Percentiles rank a stretch among this genome's conserved stretches.
Evolutionary conservation across 306 rosid species (phyloP).

Genomic region (Vachellia collinsii): DNA sequence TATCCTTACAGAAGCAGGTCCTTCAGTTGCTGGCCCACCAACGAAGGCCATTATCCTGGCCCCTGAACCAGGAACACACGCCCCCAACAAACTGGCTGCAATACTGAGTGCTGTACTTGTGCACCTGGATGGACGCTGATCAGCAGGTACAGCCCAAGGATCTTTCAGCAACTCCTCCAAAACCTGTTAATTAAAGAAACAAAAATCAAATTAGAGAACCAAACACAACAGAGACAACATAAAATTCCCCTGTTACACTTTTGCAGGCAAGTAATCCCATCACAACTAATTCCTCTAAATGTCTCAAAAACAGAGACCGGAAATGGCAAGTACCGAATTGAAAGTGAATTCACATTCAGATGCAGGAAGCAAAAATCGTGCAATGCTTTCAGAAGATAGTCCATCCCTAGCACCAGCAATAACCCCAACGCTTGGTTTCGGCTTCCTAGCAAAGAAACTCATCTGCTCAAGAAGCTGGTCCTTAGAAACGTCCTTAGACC

Average conservation of each 20-base stretch:
- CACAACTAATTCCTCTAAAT: slow-evolving; percentile 4
- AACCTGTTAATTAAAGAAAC: slow-evolving; percentile 48
- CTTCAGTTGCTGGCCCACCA: slow-evolving; percentile 97
- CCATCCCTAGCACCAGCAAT: slow-evolving; percentile 94
- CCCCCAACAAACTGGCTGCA: slow-evolving; percentile 93
- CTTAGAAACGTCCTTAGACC: slow-evolving; percentile 76
- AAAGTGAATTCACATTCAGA: slow-evolving; percentile 84
- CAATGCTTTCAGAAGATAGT: slow-evolving; percentile 70
- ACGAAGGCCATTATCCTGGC: slow-evolving; percentile 93
- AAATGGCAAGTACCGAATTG: slow-evolving; percentile 63
- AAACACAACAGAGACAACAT: neutral
- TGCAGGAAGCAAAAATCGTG: slow-evolving; percentile 78
- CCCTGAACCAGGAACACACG: slow-evolving; percentile 92
- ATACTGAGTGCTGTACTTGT: slow-evolving; percentile 83
- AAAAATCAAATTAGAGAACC: neutral
- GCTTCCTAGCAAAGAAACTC: slow-evolving; percentile 79
- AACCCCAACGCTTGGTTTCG: slow-evolving; percentile 75
- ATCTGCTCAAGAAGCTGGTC: slow-evolving; percentile 90
- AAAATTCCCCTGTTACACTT: neutral
- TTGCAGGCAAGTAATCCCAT: neutral
- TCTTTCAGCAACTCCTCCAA: slow-evolving; percentile 96
- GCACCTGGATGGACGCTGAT: slow-evolving; percentile 84
- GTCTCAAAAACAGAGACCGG: neutral
- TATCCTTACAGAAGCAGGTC: slow-evolving; percentile 86
- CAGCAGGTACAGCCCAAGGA: slow-evolving; percentile 86